Base-by-base conservation (phyloP, 768 basidiomycete genomes). In the Candolleomyces aberdarensis region DNA sequence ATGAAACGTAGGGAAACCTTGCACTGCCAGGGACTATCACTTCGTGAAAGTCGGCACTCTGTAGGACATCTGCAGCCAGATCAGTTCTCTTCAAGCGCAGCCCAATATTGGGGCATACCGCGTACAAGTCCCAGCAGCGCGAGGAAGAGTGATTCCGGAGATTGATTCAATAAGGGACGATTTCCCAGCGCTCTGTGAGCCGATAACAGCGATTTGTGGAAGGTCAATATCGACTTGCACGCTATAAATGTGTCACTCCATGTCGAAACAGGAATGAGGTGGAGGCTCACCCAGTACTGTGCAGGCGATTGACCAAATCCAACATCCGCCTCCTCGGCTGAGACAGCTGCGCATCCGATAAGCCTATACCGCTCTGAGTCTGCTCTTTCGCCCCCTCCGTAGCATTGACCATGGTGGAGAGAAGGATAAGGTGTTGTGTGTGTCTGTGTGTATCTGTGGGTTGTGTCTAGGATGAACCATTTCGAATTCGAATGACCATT, bases 101-200 rank as follows among this genome's bases (percentile, higher is more conserved):
- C 15, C 4, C 15, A 14, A 46, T 2, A 20, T 15, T 43, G 41
- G 2, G 5, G 31, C 64, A 43, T 62, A 85, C 90, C 90, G 78
- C 0, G 90, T 92, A 62, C 90, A 91, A 0, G 89, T 91, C 0
- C 90, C 90, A n/a, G 83, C 76, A 0, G 86, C 86, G 10, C 88
- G 80, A 22, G 89, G 89, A 0, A 91, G 74, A 0, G 82, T 87
- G 17, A 91, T 83, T 0, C 89, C 87, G 0, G 88, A 89, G 49
- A 92, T 90, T 0, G 87, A 82, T 64, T 92, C 89, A 11, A 92
- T 91, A 4, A 91, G 77, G 0, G 89, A 91, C 0, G 88, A 89
- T 65, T 91, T 91, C 0, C 90, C 90, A 0, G 87, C 87, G 48
- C 85, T 88, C 63, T 92, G 90, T 1, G 78, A 81, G 0, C 90